Evolutionary conservation across 2,329 filamentous ascomycete species (phyloP).

Genomic region (Elsinoe arachidis): DNA sequence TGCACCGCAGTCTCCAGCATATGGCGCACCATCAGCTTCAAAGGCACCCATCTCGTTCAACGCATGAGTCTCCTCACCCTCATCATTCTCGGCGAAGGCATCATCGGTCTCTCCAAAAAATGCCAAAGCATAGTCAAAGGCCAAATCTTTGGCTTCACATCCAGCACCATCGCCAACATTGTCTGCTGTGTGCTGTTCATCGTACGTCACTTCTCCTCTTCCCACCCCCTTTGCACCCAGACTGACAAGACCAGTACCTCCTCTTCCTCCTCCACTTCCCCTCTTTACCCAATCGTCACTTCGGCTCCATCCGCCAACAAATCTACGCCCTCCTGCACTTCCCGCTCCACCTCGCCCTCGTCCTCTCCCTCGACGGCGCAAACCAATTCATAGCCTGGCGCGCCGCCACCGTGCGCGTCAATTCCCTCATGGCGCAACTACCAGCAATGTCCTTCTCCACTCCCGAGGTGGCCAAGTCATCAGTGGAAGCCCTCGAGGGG

Average conservation of each 20-base stretch:
- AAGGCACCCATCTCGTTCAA: constrained; percentile 31
- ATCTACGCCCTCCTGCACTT: constrained; percentile 22
- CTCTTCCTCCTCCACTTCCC: constrained; percentile 23
- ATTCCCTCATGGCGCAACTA: constrained; percentile 10
- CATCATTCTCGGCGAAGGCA: constrained; percentile 33
- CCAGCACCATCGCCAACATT: constrained; percentile 27
- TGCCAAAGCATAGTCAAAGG: constrained; percentile 29
- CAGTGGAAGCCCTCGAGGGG: neutral
- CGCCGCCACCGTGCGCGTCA: constrained; percentile 18
- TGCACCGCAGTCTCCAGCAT: constrained; percentile 26
- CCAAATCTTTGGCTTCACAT: constrained; percentile 18
- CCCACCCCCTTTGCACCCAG: neutral
- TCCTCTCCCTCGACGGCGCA: constrained; percentile 20
- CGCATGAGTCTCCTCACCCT: constrained; percentile 32
- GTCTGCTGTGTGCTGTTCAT: constrained; percentile 28
- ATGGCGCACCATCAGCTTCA: constrained; percentile 30
- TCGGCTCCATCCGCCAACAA: constrained; percentile 21
- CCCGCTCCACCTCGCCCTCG: constrained; percentile 19
- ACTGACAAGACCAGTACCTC: constrained; percentile 17
- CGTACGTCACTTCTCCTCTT: neutral
- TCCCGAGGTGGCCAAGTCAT: neutral
- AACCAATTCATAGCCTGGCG: constrained; percentile 28
- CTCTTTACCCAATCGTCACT: constrained; percentile 18
- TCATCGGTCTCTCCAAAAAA: constrained; percentile 29
- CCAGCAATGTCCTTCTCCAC: neutral